These are phyloP conservation scores for Gossypium thurberi DNA, from an alignment of 345 rosid genomes.

Conservation along the genomic window DNA sequence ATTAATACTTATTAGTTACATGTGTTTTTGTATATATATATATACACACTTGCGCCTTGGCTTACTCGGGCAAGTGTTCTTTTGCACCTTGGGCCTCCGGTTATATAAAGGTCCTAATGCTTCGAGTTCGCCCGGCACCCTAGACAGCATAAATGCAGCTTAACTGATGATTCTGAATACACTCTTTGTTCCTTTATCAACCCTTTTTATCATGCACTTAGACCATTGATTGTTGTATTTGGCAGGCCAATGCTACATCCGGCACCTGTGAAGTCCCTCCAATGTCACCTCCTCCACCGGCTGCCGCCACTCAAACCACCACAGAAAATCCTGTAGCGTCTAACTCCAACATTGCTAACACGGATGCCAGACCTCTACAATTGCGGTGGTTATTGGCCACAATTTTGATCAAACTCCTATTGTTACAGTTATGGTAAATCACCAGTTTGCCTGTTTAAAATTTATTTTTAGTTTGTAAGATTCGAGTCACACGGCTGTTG, in stretches of 20 bases:
- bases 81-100: too few relatives aligned
- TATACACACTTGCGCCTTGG: too few relatives aligned
- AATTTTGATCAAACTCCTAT: constrained; percentile 25
- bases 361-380: constrained; percentile 15
- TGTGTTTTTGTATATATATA: too few relatives aligned
- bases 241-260: constrained; percentile 60
- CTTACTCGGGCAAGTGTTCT: too few relatives aligned
- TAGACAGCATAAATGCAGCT: too few relatives aligned
- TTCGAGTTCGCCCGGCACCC: too few relatives aligned
- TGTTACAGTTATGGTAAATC: constrained; percentile 19
- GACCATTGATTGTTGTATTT: constrained; percentile 3
- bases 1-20: too few relatives aligned
- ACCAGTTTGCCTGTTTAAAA: constrained; percentile 6
- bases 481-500: neutral
- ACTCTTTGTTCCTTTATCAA: neutral
- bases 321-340: neutral
- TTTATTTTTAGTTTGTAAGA: neutral
- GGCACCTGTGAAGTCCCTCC: constrained; percentile 77
- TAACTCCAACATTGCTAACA: constrained; percentile 25
- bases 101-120: too few relatives aligned
- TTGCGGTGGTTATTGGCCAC: constrained; percentile 29
- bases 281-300: constrained; percentile 72
- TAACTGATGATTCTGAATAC: too few relatives aligned
- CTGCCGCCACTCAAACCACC: constrained; percentile 16
- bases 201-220: neutral